Evolutionary conservation across 768 basidiomycete species (phyloP), one percentile per base, ranked within the genome.

Genomic region (Phaffia australis): DNA sequence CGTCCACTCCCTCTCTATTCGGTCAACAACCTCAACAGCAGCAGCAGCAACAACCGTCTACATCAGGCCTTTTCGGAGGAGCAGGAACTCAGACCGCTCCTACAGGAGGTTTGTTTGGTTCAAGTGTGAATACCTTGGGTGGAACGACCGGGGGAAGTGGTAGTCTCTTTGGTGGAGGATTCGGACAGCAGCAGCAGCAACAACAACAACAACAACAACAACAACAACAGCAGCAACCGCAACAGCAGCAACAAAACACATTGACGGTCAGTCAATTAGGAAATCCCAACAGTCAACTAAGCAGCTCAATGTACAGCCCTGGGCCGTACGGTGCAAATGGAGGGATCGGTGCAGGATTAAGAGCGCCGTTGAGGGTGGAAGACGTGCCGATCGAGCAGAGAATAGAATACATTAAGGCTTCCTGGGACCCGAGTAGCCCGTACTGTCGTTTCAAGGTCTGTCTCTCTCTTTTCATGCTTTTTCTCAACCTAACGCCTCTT

Each of bases 361-460:
- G 51, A 51, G 27, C 56, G 30, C 60, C 56, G 14, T 29, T 47
- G 4, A 52, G 63, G 56, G 63, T 64, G 35, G 63, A 70, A 55
- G 74, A 75, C 49, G 56, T 70, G 25, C 69, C 71, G 52, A 74
- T 76, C 23, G 75, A 73, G 52, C 70, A 71, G 60, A 66, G 74
- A 48, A 76, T 76, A 35, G 72, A 68, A 65, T 68, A 63, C 60
- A 71, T 76, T 27, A 71, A 75, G 42, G 70, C 69, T 15, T 72
- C 74, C 46, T 76, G 74, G 74, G 73, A 74, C 56, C 63, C 71
- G 0, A 69, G 61, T 54, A 69, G 56, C 50, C 71, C 74, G 27
- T 70, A 71, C 9, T 76, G 74, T 64, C 64, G 71, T 19, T 75
- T 76, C 70, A 73, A 75, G 70, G 75, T 75, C 42, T 66, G 74